Conservation (phyloP, 2,329 filamentous ascomycete genomes). For the Talaromyces pinophilus region DNA sequence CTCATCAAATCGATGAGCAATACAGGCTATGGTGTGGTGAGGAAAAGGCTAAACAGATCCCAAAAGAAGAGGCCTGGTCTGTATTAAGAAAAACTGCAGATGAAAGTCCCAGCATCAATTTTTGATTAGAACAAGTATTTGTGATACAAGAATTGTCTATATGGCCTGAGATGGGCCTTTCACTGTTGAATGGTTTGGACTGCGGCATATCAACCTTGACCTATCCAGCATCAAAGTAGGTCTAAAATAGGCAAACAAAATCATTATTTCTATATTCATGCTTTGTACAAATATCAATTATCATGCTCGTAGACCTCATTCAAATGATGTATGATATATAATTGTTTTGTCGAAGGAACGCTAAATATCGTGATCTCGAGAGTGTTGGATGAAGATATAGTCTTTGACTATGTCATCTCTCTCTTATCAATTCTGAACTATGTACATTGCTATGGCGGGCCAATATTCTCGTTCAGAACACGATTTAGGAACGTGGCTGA, state of each 20-base stretch:
- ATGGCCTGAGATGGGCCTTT: neutral
- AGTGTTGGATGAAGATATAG: neutral
- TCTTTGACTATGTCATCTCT: neutral
- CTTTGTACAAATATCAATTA: neutral
- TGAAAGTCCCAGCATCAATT: conserved; percentile 39
- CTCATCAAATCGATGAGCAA: conserved; percentile 45
- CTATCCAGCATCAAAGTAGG: neutral
- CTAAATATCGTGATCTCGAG: neutral
- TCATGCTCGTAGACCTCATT: neutral
- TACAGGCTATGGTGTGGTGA: conserved; percentile 43
- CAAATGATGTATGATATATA: neutral
- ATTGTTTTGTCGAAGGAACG: neutral
- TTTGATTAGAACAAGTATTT: conserved; percentile 18
- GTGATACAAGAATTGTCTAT: neutral
- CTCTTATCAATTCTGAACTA: neutral
- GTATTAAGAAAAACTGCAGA: conserved; percentile 37
- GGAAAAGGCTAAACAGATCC: conserved; percentile 30
- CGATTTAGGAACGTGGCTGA: neutral
- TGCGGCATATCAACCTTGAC: neutral
- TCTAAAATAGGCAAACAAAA: neutral
- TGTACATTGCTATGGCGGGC: neutral
- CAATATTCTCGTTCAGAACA: neutral
- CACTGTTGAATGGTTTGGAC: neutral
- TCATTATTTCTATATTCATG: neutral
- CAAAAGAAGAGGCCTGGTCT: conserved; percentile 35